Evolutionary conservation across 495 filamentous ascomycete species (phyloP).

Genomic region (Halenospora varia): DNA sequence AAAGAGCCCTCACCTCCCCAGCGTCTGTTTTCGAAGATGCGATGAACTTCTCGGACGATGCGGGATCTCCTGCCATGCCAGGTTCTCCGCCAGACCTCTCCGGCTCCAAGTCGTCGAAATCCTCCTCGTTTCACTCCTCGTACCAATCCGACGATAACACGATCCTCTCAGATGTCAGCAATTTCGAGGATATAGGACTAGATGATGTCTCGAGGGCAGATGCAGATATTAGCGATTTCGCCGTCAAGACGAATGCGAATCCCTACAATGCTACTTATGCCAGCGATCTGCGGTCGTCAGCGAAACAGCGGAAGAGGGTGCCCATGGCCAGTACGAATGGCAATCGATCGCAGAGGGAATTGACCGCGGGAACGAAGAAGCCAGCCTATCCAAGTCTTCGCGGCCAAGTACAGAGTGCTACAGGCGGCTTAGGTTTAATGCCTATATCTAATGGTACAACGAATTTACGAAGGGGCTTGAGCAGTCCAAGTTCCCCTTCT

Average conservation of each 20-base stretch:
- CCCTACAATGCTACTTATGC: slow-evolving; percentile 38
- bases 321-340: slow-evolving; percentile 19
- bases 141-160: slow-evolving; percentile 61
- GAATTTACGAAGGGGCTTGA: slow-evolving; percentile 19
- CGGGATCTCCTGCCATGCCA: slow-evolving; percentile 48
- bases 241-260: slow-evolving; percentile 42
- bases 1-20: slow-evolving; percentile 16
- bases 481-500: slow-evolving; percentile 19
- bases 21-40: slow-evolving; percentile 33
- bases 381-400: slow-evolving; percentile 20
- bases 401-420: slow-evolving; percentile 17
- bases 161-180: slow-evolving; percentile 54
- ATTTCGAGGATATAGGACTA: slow-evolving; percentile 94
- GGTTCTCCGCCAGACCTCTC: slow-evolving; percentile 81
- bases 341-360: slow-evolving; percentile 24
- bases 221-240: slow-evolving; percentile 38
- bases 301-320: slow-evolving; percentile 23
- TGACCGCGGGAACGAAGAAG: slow-evolving; percentile 26
- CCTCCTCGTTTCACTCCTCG: slow-evolving; percentile 74
- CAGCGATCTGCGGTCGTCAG: slow-evolving; percentile 28
- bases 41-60: slow-evolving; percentile 54
- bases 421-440: slow-evolving; percentile 19
- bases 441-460: slow-evolving; percentile 24
- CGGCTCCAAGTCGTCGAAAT: slow-evolving; percentile 84
- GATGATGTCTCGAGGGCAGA: slow-evolving; percentile 55